phyloP scores from a whole-genome alignment of 148 eudicot species.

The Vaccinium vitisidaea region DNA sequence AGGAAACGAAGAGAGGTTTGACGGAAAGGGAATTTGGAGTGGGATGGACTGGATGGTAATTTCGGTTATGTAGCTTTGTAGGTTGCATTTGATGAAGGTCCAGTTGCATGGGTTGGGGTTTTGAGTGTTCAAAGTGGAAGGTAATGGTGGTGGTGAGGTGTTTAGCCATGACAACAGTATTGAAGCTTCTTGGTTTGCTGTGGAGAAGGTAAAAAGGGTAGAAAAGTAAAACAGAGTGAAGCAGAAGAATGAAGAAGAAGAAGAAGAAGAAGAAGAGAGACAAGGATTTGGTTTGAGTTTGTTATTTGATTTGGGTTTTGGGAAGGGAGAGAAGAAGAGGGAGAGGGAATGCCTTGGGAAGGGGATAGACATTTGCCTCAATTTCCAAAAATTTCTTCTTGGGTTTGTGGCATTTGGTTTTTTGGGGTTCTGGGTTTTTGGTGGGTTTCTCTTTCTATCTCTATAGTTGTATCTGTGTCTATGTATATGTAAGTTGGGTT shows the following conservation, averaged over 20 bases:
- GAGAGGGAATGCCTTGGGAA: slow-evolving; percentile 41
- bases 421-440: slow-evolving; percentile 6
- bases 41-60: slow-evolving; percentile 45
- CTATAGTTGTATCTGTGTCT: neutral
- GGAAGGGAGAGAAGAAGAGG: neutral
- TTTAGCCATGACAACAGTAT: slow-evolving; percentile 19
- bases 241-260: slow-evolving; percentile 11
- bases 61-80: slow-evolving; percentile 42
- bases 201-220: slow-evolving; percentile 22
- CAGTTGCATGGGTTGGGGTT: slow-evolving; percentile 78
- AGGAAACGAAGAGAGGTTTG: slow-evolving; percentile 43
- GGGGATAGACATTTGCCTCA: slow-evolving; percentile 61
- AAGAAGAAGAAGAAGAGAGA: slow-evolving; percentile 1
- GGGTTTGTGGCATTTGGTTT: slow-evolving; percentile 43
- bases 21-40: slow-evolving; percentile 50
- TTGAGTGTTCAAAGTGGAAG: slow-evolving; percentile 30
- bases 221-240: neutral
- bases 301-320: slow-evolving; percentile 5
- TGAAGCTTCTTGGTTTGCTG: slow-evolving; percentile 18
- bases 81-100: slow-evolving; percentile 60
- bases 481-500: slow-evolving; percentile 6
- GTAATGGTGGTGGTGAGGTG: neutral
- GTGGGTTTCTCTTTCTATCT: neutral
- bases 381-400: slow-evolving; percentile 48
- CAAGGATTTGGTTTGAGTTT: slow-evolving; percentile 3